These are phyloP conservation scores for Arctium minus DNA, from an alignment of 129 eudicot species.

Conservation along the genomic window DNA sequence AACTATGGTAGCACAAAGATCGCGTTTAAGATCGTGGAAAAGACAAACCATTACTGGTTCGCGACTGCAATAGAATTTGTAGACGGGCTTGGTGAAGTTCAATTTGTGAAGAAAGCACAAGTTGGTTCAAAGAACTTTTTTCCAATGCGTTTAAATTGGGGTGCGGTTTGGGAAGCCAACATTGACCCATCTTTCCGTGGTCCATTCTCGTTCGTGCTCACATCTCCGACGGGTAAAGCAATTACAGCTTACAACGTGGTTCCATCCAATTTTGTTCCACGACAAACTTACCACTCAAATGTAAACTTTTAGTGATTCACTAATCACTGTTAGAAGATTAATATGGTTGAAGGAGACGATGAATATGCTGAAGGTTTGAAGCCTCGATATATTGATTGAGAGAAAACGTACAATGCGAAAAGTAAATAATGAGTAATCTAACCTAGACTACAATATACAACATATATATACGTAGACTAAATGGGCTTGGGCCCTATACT, in stretches of 20 bases:
- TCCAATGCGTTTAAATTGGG: constrained; percentile 25
- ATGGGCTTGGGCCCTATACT: too few relatives aligned
- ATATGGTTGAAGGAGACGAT: too few relatives aligned
- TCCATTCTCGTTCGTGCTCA: not conserved
- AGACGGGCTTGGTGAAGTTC: constrained; percentile 21
- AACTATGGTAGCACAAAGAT: constrained; percentile 18
- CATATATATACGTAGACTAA: too few relatives aligned
- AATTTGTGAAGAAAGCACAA: constrained; percentile 15
- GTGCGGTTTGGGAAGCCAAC: constrained; percentile 30
- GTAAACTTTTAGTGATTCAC: not conserved
- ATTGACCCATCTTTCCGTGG: not conserved
- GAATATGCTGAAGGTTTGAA: too few relatives aligned
- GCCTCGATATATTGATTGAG: too few relatives aligned
- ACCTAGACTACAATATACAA: too few relatives aligned
- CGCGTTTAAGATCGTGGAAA: constrained; percentile 19
- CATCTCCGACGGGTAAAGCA: not conserved
- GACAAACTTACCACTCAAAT: not conserved
- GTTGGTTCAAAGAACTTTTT: not conserved
- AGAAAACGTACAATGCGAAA: too few relatives aligned
- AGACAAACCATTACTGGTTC: constrained; percentile 29
- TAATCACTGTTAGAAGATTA: too few relatives aligned
- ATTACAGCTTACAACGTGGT: not conserved
- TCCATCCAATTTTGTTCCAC: not conserved
- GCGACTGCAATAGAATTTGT: constrained; percentile 24
- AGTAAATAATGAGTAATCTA: too few relatives aligned